Percentiles rank a stretch among this genome's conserved stretches.
Evolutionary conservation across 768 basidiomycete genomes (phyloP).

Genomic region (Boletus edulis): DNA sequence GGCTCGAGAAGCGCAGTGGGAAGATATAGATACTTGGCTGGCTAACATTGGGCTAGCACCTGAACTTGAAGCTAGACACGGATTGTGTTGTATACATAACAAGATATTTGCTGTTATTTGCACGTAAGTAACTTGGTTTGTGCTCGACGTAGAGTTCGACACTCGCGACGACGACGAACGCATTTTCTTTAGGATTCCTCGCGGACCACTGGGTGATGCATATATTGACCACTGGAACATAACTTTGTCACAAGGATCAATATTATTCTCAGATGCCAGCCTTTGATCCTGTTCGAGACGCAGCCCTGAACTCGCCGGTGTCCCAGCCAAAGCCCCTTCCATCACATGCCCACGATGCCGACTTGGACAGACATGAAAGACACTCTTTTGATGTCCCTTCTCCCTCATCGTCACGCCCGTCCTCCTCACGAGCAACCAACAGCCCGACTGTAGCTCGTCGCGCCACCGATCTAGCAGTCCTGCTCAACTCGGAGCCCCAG

Average conservation of each 20-base stretch:
- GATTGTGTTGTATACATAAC: too few species aligned
- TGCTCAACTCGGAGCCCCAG: slow-evolving; percentile 64
- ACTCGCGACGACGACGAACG: slow-evolving; percentile 10
- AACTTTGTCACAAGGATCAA: neutral
- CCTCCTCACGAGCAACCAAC: slow-evolving; percentile 31
- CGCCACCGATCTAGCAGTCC: slow-evolving; percentile 73
- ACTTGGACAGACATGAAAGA: slow-evolving; percentile 27
- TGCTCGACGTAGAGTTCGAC: neutral
- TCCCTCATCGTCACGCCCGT: slow-evolving; percentile 37
- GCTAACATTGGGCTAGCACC: too few species aligned
- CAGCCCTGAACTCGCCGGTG: slow-evolving; percentile 75
- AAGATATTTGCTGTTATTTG: slow-evolving; percentile 6
- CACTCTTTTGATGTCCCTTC: slow-evolving; percentile 34
- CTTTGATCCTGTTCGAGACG: slow-evolving; percentile 87
- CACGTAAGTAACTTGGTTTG: neutral
- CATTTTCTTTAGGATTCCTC: neutral
- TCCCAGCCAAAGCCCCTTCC: slow-evolving; percentile 42
- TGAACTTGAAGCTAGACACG: too few species aligned
- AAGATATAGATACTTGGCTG: neutral
- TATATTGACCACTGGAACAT: slow-evolving; percentile 9
- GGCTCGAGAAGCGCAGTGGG: slow-evolving; percentile 38
- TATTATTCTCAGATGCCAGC: slow-evolving; percentile 32
- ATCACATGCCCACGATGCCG: slow-evolving; percentile 22
- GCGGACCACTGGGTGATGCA: slow-evolving; percentile 9
- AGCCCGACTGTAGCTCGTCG: slow-evolving; percentile 55